Evolutionary conservation across 2,329 filamentous ascomycete genomes (phyloP).

Genomic region (Colletotrichum sp.): DNA sequence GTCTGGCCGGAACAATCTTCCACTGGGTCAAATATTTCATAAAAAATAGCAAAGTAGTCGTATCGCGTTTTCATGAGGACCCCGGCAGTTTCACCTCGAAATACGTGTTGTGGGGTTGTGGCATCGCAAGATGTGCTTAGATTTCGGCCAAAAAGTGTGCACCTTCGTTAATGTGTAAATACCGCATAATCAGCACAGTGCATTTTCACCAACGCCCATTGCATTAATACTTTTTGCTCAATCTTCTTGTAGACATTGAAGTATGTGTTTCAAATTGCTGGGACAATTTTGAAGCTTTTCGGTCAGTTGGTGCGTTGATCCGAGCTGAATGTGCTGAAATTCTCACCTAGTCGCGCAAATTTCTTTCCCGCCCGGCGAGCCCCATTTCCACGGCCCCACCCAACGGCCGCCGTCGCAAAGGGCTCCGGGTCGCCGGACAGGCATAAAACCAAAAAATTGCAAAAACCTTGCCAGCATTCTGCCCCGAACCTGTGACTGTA

Average conservation of each 20-base stretch:
- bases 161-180: background rate
- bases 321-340: background rate
- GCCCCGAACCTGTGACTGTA: fast-evolving
- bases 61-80: fast-evolving
- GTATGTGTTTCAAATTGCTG: background rate
- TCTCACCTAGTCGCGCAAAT: background rate
- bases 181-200: background rate
- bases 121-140: background rate
- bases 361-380: background rate
- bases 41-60: fast-evolving
- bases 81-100: background rate
- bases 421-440: no score
- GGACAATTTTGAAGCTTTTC: background rate
- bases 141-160: background rate
- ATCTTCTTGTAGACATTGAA: fast-evolving
- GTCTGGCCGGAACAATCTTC: background rate
- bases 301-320: background rate
- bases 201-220: background rate
- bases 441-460: background rate
- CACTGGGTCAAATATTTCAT: background rate
- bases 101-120: background rate
- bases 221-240: background rate
- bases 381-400: background rate
- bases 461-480: background rate
- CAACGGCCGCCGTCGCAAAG: background rate